Percentiles rank a stretch among this genome's conserved stretches.
These are phyloP conservation scores for Musa acuminata DNA, from an alignment of 176 grass and related monocot species.

Conservation along the genomic window DNA sequence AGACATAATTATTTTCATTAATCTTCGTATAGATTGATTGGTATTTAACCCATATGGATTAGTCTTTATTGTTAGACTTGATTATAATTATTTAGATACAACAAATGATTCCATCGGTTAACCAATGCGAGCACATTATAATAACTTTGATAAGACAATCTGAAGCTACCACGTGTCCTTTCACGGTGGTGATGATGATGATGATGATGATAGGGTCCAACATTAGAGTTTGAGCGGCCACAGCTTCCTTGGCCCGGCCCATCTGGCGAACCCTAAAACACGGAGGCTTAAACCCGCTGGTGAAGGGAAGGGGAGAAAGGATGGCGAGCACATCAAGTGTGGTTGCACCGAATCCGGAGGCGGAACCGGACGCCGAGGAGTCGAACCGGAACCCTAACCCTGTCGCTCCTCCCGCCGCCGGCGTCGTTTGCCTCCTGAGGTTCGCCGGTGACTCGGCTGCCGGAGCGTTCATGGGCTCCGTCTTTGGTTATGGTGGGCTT, in stretches of 20 bases:
- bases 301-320: not conserved
- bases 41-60: no score
- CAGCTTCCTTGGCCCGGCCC: not conserved
- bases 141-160: no score
- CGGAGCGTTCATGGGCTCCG: constrained; percentile 64
- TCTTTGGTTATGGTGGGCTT: constrained; percentile 72
- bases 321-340: not conserved
- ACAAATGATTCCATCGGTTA: no score
- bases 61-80: no score
- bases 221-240: no score
- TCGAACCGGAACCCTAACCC: not conserved
- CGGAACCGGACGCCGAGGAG: not conserved
- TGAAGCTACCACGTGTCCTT: no score
- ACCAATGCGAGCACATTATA: no score
- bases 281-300: not conserved
- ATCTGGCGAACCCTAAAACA: not conserved
- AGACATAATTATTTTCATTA: no score
- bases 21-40: no score
- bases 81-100: no score
- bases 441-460: constrained; percentile 68
- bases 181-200: no score
- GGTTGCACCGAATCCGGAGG: not conserved
- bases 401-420: not conserved
- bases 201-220: no score
- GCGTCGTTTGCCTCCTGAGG: constrained; percentile 54